phyloP scores from a whole-genome alignment of 75 land plant species.

The Picea glauca region DNA sequence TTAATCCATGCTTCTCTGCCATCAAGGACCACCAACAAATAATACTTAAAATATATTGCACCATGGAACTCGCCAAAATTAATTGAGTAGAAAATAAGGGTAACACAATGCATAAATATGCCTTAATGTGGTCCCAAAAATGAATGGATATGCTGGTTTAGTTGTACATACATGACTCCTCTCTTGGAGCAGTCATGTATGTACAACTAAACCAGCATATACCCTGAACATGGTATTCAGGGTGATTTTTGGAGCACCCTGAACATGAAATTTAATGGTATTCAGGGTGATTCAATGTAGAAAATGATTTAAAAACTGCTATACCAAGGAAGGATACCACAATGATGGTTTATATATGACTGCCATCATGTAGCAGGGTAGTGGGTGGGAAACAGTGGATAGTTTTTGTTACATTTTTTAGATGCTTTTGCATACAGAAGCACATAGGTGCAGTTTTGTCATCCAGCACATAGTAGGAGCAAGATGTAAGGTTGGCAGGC shows the following conservation, averaged over 20 bases:
- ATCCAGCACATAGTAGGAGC: background rate
- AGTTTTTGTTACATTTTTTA: background rate
- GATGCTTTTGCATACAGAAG: background rate
- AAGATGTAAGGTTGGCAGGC: background rate
- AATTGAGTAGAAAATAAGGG: background rate
- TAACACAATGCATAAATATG: background rate
- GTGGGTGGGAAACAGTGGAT: background rate
- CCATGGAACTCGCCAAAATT: background rate
- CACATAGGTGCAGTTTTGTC: background rate
- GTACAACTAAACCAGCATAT: too few relatives aligned
- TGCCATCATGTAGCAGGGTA: background rate
- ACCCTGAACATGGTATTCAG: too few relatives aligned
- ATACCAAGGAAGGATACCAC: too few relatives aligned
- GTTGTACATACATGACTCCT: background rate
- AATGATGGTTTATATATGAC: too few relatives aligned
- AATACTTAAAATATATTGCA: background rate
- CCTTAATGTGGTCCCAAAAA: background rate
- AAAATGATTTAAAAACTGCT: too few relatives aligned
- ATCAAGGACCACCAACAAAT: background rate
- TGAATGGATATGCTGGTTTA: background rate
- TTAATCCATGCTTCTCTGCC: background rate
- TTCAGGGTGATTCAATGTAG: too few relatives aligned
- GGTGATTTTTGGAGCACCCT: too few relatives aligned
- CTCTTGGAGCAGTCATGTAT: too few relatives aligned
- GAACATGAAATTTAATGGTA: too few relatives aligned